Conservation (phyloP, 305 asterid species). For the Solanum hybrid region DNA sequence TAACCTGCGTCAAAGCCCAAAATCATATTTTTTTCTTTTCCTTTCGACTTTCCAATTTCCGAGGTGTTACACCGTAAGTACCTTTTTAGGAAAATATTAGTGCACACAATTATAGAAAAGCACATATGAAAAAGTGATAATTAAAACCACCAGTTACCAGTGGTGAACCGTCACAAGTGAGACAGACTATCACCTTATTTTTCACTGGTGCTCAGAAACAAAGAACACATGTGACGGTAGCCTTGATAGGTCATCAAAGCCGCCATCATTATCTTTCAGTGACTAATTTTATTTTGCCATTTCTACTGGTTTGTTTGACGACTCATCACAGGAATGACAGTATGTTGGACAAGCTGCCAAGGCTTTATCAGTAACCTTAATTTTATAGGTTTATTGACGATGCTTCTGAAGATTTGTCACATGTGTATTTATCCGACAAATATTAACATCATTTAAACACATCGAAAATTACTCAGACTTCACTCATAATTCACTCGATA, state of each 20-base stretch:
- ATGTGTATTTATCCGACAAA: neutral
- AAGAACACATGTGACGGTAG: neutral
- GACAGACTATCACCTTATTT: neutral
- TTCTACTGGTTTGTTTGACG: neutral
- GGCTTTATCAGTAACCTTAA: neutral
- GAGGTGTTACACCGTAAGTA: neutral
- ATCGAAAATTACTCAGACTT: neutral
- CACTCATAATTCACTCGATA: neutral
- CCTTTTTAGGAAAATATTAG: neutral
- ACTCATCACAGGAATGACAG: neutral
- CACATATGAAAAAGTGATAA: neutral
- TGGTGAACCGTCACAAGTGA: neutral
- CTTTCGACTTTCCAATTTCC: too few species aligned
- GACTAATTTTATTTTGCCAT: too few species aligned
- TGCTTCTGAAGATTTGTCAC: neutral
- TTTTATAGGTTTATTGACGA: too few species aligned
- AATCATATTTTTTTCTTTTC: too few species aligned
- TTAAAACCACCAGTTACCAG: neutral
- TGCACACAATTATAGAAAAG: neutral
- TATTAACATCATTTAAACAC: neutral
- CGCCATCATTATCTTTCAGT: neutral
- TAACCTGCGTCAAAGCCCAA: neutral
- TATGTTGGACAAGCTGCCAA: neutral
- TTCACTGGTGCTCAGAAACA: neutral
- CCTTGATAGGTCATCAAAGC: neutral